Conservation (phyloP, 2,329 filamentous ascomycete species). For the Gremmenia infestans region DNA sequence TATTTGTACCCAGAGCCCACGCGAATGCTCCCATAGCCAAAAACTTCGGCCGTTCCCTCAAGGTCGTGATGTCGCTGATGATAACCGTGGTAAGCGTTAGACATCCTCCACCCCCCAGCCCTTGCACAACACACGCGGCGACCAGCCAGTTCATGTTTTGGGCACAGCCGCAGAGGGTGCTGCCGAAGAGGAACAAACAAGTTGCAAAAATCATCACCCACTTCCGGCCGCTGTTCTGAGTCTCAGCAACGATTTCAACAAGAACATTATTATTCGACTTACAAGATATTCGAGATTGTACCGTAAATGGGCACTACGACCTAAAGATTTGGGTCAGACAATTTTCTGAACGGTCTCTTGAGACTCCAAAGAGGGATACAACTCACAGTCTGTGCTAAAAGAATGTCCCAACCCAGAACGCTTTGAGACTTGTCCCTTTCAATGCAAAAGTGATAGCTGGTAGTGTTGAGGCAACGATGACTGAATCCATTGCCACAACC, state of each 20-base stretch:
- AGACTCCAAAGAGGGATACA: background rate
- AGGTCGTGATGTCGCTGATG: constrained; percentile 44
- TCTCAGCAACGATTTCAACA: background rate
- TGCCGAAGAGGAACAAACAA: constrained; percentile 11
- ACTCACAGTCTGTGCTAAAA: constrained; percentile 14
- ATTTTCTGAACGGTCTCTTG: background rate
- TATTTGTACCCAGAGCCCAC: constrained; percentile 21
- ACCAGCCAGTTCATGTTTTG: constrained; percentile 15
- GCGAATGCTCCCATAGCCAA: constrained; percentile 28
- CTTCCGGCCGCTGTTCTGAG: constrained; percentile 10
- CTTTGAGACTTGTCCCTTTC: constrained; percentile 10
- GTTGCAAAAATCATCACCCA: constrained; percentile 11
- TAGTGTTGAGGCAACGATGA: constrained; percentile 15
- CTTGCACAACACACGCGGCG: constrained; percentile 27
- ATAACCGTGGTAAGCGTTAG: constrained; percentile 42
- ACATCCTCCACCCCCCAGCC: constrained; percentile 43
- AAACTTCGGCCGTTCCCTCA: constrained; percentile 42
- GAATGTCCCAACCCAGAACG: constrained; percentile 16
- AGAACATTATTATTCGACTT: background rate
- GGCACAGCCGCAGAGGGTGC: constrained; percentile 12
- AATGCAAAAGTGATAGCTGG: constrained; percentile 13
- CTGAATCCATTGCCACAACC: constrained; percentile 13
- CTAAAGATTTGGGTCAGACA: background rate
- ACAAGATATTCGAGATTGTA: constrained; percentile 15
- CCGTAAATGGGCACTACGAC: constrained; percentile 12